These are phyloP conservation scores for Monosporascus sp. DNA, from an alignment of 2,329 filamentous ascomycete species.

Conservation along the genomic window DNA sequence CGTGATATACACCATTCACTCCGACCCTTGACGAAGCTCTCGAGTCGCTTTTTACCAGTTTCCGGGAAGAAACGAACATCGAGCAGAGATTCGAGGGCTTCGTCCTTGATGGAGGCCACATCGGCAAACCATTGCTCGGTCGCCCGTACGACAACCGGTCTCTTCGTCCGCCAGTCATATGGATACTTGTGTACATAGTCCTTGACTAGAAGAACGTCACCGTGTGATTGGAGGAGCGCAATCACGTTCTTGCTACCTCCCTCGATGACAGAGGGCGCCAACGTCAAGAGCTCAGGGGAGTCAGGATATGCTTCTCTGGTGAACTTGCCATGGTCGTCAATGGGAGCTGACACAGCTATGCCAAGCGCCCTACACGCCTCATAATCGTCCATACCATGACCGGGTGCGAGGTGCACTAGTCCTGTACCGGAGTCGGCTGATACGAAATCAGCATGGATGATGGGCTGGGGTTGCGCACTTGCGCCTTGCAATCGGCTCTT, in stretches of 20 bases:
- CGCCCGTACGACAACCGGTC: constrained; percentile 83
- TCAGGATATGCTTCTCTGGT: constrained; percentile 74
- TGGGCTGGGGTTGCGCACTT: constrained; percentile 53
- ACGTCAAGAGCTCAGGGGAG: constrained; percentile 58
- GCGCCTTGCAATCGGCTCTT: constrained; percentile 62
- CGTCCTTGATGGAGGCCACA: constrained; percentile 73
- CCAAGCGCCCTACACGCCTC: constrained; percentile 67
- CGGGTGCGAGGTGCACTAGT: constrained; percentile 89
- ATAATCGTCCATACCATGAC: constrained; percentile 96
- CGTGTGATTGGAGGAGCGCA: constrained; percentile 51
- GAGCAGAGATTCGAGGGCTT: constrained; percentile 65
- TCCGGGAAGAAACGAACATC: constrained; percentile 75
- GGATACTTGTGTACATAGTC: constrained; percentile 87
- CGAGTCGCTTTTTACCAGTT: constrained; percentile 66
- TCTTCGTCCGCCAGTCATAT: constrained; percentile 95
- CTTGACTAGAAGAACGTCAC: constrained; percentile 64
- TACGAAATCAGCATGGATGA: constrained; percentile 86
- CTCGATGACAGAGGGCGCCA: constrained; percentile 65
- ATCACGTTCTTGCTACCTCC: constrained; percentile 68
- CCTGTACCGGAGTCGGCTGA: constrained; percentile 87
- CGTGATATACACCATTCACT: constrained; percentile 98
- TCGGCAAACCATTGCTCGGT: constrained; percentile 99
- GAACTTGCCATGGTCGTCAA: constrained; percentile 77
- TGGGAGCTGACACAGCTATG: constrained; percentile 73
- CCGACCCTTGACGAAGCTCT: constrained; percentile 80